These are phyloP conservation scores for Elaeis oleifera DNA, from an alignment of 202 grass and related monocot genomes.

Conservation along the genomic window DNA sequence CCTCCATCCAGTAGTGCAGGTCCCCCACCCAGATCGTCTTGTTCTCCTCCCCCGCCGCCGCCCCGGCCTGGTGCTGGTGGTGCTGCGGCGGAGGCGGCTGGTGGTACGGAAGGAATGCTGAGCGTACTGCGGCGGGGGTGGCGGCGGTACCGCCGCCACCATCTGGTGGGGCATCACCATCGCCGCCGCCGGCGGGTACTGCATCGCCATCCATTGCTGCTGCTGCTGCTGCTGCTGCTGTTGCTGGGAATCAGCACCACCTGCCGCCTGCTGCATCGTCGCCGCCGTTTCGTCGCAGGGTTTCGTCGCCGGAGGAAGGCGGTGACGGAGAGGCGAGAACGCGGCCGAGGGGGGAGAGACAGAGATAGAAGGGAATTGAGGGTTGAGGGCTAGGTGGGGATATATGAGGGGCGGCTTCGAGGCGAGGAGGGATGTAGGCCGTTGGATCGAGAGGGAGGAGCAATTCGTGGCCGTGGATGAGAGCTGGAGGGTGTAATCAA, in stretches of 20 bases:
- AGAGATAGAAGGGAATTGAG: slow-evolving; percentile 12
- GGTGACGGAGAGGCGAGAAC: not conserved
- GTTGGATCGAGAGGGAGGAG: slow-evolving; percentile 44
- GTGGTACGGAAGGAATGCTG: slow-evolving; percentile 73
- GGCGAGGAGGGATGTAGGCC: slow-evolving; percentile 14
- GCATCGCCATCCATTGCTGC: slow-evolving; percentile 85
- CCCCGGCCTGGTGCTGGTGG: slow-evolving; percentile 18
- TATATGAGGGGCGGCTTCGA: slow-evolving; percentile 48
- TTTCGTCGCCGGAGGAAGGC: not conserved
- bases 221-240: not conserved
- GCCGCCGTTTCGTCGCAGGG: not conserved
- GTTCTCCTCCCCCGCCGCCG: not conserved
- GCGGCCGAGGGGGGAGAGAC: slow-evolving; percentile 20
- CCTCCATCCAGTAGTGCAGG: slow-evolving; percentile 8
- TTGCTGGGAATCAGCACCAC: slow-evolving; percentile 34
- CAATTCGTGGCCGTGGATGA: slow-evolving; percentile 15
- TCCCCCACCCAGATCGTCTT: slow-evolving; percentile 1
- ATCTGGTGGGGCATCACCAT: slow-evolving; percentile 91
- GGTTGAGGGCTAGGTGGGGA: slow-evolving; percentile 1
- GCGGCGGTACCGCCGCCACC: slow-evolving; percentile 30
- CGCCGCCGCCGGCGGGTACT: slow-evolving; percentile 49
- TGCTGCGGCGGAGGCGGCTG: slow-evolving; percentile 1
- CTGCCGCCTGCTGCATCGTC: slow-evolving; percentile 39
- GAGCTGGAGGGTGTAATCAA: not conserved
- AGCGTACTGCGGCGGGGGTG: slow-evolving; percentile 60